Conservation (phyloP, 768 basidiomycete species). For the Russula dissimulans region DNA sequence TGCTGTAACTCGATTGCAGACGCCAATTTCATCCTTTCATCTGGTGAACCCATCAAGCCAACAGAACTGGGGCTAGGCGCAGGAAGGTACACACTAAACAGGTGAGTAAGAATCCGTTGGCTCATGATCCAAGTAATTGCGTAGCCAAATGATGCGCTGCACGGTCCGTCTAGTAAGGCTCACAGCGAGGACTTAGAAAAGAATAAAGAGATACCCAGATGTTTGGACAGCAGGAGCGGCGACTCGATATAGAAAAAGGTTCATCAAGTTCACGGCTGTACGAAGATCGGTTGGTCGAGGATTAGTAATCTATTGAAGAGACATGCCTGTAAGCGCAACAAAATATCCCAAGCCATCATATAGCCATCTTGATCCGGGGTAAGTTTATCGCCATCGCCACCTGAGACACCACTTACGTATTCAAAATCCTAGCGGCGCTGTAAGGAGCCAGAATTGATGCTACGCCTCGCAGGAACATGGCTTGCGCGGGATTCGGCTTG, state of each 20-base stretch:
- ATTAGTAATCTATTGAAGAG: not conserved
- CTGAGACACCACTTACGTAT: conserved; percentile 20
- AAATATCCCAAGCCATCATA: conserved; percentile 62
- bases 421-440: conserved; percentile 22
- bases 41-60: conserved; percentile 3
- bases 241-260: conserved; percentile 24
- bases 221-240: conserved; percentile 20
- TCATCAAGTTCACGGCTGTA: conserved; percentile 24
- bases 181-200: not conserved
- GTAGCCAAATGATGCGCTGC: conserved; percentile 28
- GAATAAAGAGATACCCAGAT: conserved; percentile 1
- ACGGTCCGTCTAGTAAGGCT: not conserved
- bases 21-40: conserved; percentile 18
- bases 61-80: not conserved
- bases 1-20: not conserved
- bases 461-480: conserved; percentile 23
- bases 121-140: conserved; percentile 31
- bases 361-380: conserved; percentile 41
- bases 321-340: conserved; percentile 38
- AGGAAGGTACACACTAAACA: conserved; percentile 23
- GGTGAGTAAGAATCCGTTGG: conserved; percentile 29
- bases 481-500: conserved; percentile 30
- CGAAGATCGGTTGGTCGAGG: not conserved
- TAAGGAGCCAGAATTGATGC: not conserved
- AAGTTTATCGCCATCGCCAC: not conserved